A percentile compares a stretch with the other conserved stretches of the same genome.
phyloP scores from a whole-genome alignment of 1,139 yeast genomes.

The Geotrichum reessii region DNA sequence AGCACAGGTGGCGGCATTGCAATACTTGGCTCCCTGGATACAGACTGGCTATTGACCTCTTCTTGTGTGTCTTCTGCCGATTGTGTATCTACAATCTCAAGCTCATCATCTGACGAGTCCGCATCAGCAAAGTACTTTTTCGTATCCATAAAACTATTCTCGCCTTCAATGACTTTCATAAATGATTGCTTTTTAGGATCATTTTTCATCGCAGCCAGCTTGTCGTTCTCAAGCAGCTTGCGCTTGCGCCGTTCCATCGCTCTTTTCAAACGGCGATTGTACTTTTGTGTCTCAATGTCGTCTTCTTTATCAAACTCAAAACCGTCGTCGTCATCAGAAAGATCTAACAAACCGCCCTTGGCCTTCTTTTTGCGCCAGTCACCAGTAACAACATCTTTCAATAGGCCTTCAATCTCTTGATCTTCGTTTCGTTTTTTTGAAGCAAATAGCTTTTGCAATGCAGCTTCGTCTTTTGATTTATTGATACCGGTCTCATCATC shows the following conservation, averaged over 20 bases:
- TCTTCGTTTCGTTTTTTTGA: slow-evolving; percentile 68
- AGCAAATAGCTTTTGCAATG: slow-evolving; percentile 55
- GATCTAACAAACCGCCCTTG: slow-evolving; percentile 59
- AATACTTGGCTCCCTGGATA: background rate
- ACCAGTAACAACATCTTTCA: slow-evolving; percentile 80
- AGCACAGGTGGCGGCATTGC: background rate
- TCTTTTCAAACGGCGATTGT: slow-evolving; percentile 42
- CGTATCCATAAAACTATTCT: slow-evolving; percentile 14
- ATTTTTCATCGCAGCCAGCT: slow-evolving; percentile 44
- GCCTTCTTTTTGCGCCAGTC: slow-evolving; percentile 62
- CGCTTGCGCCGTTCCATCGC: slow-evolving; percentile 53
- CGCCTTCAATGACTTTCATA: slow-evolving; percentile 62
- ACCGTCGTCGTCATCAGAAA: slow-evolving; percentile 59
- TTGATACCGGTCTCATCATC: slow-evolving; percentile 39
- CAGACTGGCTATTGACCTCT: background rate
- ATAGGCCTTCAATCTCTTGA: slow-evolving; percentile 61
- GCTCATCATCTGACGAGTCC: background rate
- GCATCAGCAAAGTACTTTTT: slow-evolving; percentile 10
- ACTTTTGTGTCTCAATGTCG: slow-evolving; percentile 22
- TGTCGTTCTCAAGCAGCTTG: slow-evolving; percentile 49
- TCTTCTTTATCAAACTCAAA: slow-evolving; percentile 55
- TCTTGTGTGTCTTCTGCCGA: slow-evolving; percentile 30
- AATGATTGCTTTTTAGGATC: slow-evolving; percentile 68
- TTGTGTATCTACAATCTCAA: background rate
- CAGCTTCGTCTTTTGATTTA: slow-evolving; percentile 53